Conservation (phyloP, 2,329 filamentous ascomycete species). For the Septoria petroselini region DNA sequence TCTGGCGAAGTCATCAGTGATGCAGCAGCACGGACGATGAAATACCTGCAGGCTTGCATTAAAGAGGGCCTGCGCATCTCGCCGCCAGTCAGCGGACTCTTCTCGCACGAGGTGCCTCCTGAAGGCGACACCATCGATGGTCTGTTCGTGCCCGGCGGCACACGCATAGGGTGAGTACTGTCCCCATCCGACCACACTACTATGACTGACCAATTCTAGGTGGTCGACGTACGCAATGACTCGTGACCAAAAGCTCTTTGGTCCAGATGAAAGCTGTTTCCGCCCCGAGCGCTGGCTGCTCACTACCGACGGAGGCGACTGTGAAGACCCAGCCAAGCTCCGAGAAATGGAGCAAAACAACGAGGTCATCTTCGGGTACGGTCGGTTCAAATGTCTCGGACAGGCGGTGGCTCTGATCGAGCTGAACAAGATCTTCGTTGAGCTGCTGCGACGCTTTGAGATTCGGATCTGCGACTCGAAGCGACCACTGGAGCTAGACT, state of each 20-base stretch:
- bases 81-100: constrained; percentile 39
- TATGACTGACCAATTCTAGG: neutral
- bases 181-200: neutral
- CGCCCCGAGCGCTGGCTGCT: constrained; percentile 20
- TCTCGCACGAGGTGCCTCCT: constrained; percentile 38
- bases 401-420: constrained; percentile 37
- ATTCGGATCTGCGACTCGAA: constrained; percentile 10
- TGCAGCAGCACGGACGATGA: constrained; percentile 33
- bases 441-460: constrained; percentile 11
- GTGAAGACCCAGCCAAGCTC: constrained; percentile 9
- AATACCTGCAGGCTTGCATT: constrained; percentile 42
- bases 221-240: constrained; percentile 26
- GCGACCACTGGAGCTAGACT: constrained; percentile 10
- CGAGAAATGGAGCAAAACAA: constrained; percentile 10
- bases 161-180: constrained; percentile 13
- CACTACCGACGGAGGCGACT: constrained; percentile 10
- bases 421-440: constrained; percentile 25
- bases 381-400: constrained; percentile 27
- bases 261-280: constrained; percentile 12
- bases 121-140: constrained; percentile 38
- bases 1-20: constrained; percentile 10
- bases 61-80: constrained; percentile 42
- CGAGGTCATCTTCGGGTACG: constrained; percentile 35
- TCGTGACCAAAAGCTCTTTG: constrained; percentile 6
- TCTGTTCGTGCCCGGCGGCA: constrained; percentile 30